Evolutionary conservation across 176 grass and related monocot species (phyloP).

Genomic region (Rhynchospora pubera): DNA sequence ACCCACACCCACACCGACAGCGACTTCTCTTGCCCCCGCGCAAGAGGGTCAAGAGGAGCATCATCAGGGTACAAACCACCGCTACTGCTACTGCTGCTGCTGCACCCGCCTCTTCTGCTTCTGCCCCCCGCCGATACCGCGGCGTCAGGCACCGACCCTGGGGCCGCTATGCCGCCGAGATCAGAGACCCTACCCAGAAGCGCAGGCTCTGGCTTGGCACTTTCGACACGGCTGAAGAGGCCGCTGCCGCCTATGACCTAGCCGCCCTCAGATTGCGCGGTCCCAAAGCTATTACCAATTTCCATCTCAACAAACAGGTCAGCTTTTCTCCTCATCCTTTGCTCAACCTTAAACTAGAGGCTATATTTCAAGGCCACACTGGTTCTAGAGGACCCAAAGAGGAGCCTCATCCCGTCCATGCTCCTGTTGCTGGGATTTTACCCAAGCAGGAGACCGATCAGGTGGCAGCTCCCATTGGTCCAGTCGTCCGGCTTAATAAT

Average conservation of each 20-base stretch:
- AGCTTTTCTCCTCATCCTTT: conserved; percentile 1
- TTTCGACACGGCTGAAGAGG: conserved; percentile 92
- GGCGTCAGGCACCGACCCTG: conserved; percentile 57
- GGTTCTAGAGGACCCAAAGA: background rate
- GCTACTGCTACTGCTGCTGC: no score
- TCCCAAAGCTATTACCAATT: conserved; percentile 21
- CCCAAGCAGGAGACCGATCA: background rate
- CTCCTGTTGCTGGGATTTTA: background rate
- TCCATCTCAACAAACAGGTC: background rate
- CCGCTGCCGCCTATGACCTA: conserved; percentile 63
- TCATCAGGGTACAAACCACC: conserved; percentile 16
- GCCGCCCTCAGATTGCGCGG: conserved; percentile 58
- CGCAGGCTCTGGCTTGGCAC: conserved; percentile 89
- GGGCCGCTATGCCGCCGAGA: conserved; percentile 64
- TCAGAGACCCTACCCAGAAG: conserved; percentile 39
- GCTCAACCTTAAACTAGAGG: conserved; percentile 6
- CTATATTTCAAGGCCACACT: background rate
- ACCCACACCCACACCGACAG: no score
- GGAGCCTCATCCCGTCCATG: background rate
- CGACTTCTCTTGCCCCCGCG: background rate
- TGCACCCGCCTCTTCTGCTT: no score
- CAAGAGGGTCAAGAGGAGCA: conserved; percentile 17
- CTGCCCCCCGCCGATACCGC: conserved; percentile 18
- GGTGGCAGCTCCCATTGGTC: background rate
- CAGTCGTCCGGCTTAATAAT: background rate